Evolutionary conservation across 2,329 filamentous ascomycete genomes (phyloP).

Genomic region (Fusarium nodosum): DNA sequence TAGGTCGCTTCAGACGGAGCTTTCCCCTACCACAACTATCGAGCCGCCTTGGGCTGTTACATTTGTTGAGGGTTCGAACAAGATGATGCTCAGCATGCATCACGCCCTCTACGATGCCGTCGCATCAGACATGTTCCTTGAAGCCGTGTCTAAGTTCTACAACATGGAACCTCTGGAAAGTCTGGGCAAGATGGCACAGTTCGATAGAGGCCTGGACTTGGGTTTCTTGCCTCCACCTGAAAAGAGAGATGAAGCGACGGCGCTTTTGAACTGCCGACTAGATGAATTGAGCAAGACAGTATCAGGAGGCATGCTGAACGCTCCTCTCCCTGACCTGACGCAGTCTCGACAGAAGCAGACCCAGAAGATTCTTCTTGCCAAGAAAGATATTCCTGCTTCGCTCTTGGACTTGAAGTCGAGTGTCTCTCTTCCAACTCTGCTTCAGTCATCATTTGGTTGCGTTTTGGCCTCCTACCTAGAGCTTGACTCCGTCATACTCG

Average conservation of each 20-base stretch:
- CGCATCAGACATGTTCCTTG: conserved; percentile 3
- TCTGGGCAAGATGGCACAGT: background rate
- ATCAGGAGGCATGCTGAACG: conserved; percentile 6
- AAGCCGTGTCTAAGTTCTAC: conserved; percentile 21
- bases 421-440: conserved; percentile 1
- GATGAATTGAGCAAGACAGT: background rate
- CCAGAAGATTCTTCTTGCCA: conserved; percentile 16
- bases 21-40: conserved; percentile 4
- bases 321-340: conserved; percentile 17
- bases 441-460: conserved; percentile 30
- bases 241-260: conserved; percentile 7
- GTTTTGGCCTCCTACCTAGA: conserved; percentile 22
- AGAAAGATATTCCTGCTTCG: background rate
- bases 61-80: background rate
- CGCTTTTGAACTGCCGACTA: background rate
- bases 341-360: conserved; percentile 25
- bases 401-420: fast-evolving
- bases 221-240: background rate
- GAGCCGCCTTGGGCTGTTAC: conserved; percentile 23
- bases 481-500: conserved; percentile 8
- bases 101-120: conserved; percentile 23
- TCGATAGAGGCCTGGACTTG: conserved; percentile 5
- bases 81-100: conserved; percentile 35
- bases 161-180: conserved; percentile 11
- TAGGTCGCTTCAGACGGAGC: conserved; percentile 3